These are phyloP conservation scores for Gelatoporia subvermispora DNA, from an alignment of 768 basidiomycete genomes.

Conservation along the genomic window DNA sequence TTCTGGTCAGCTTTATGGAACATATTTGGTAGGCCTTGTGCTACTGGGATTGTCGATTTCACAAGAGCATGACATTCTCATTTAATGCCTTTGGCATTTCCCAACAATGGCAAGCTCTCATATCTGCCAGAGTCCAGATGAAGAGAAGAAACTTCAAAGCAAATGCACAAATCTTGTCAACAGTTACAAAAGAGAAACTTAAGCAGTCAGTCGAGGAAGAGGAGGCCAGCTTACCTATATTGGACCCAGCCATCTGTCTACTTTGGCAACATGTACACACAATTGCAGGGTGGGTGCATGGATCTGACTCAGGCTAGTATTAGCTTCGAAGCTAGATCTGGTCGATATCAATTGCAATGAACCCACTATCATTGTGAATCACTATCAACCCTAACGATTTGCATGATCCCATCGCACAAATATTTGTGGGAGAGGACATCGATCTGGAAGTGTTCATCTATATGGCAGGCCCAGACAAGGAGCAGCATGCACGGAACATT, in stretches of 20 bases:
- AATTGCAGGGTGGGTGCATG: slow-evolving; percentile 12
- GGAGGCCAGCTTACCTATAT: background rate
- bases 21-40: slow-evolving; percentile 27
- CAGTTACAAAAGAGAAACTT: slow-evolving; percentile 27
- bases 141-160: slow-evolving; percentile 16
- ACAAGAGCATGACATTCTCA: slow-evolving; percentile 25
- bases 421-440: slow-evolving; percentile 38
- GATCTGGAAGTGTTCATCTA: slow-evolving; percentile 34
- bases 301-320: slow-evolving; percentile 12
- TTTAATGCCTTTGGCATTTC: slow-evolving; percentile 28
- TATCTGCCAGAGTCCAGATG: slow-evolving; percentile 32
- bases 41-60: slow-evolving; percentile 28
- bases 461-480: slow-evolving; percentile 19
- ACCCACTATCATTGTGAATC: slow-evolving; percentile 35
- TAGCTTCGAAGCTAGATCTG: slow-evolving; percentile 30
- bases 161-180: slow-evolving; percentile 16
- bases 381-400: slow-evolving; percentile 39
- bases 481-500: slow-evolving; percentile 23
- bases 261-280: slow-evolving; percentile 12
- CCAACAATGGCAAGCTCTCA: slow-evolving; percentile 23
- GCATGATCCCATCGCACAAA: slow-evolving; percentile 40
- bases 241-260: slow-evolving; percentile 5
- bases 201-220: slow-evolving; percentile 32
- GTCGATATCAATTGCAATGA: slow-evolving; percentile 25
- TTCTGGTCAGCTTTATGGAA: slow-evolving; percentile 11